Base-by-base conservation (phyloP, 2,329 filamentous ascomycete species). In the Gaeumannomyces sp. region DNA sequence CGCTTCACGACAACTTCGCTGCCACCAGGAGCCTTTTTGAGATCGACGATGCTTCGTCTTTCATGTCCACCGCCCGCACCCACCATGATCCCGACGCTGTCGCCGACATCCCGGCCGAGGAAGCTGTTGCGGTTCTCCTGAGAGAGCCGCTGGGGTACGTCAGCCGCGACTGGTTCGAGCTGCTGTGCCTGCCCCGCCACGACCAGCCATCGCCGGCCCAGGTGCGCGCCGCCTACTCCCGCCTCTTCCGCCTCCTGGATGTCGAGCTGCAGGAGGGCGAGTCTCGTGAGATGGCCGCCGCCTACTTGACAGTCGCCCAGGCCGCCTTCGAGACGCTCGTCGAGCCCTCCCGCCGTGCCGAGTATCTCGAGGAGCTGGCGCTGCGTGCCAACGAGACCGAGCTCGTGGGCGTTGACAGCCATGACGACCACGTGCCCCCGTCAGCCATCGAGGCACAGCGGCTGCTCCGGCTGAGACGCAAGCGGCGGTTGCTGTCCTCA, bases 281-380 rank as follows among this genome's bases (percentile, higher is more conserved):
- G 38, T 71, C 77, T 61, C 77, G 75, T 50, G 73, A 74, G 38
- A 68, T 75, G 50, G 79, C 80, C 28, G 74, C 74, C 16, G 70
- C 71, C 28, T 79, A 81, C 68, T 78, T 82, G 61, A 70, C 74
- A 14, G 71, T 74, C 56, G 74, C 78, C 3, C 77, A 81, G 64
- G 71, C 72, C 16, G 81, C 80, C 10, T 82, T 81, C 61, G 81
- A 83, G 71, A 79, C 77, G 1, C 73, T 83, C n/a, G 76, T 79
- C 60, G 76, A 81, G 61, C 78, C 79, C 19, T 71, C 72, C 22
- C 75, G 76, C 28, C 75, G 78, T 45, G 72, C 76, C 6, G 74
- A 75, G 50, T 82, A 83, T 64, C 61, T 71, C 2, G 69, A 74
- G 11, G 69, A 71, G 27, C 67, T 72, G 27, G 19, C 45, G 45